phyloP scores from a whole-genome alignment of 1,284 basidiomycete species.

The Earliella scabrosa region DNA sequence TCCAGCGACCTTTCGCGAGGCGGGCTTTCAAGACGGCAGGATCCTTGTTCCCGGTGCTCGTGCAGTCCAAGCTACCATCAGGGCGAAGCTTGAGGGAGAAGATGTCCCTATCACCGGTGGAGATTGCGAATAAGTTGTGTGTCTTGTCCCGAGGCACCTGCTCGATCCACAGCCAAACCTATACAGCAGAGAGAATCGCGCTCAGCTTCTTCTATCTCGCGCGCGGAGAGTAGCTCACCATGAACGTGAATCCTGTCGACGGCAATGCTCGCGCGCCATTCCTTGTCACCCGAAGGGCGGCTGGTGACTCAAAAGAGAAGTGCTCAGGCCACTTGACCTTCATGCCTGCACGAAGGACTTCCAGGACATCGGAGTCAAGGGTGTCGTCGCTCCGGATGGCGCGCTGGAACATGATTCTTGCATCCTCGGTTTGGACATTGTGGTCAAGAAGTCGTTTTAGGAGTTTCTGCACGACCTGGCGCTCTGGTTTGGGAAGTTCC shows the following conservation, averaged over 20 bases:
- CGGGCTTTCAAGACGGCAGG: conserved; percentile 48
- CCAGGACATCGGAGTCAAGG: conserved; percentile 66
- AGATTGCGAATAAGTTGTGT: conserved; percentile 52
- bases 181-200: neutral
- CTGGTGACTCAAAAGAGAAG: conserved; percentile 63
- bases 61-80: conserved; percentile 60
- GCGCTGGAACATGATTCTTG: conserved; percentile 62
- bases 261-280: conserved; percentile 54
- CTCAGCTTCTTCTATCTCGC: neutral
- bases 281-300: conserved; percentile 51
- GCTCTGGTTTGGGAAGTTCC: conserved; percentile 47
- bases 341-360: conserved; percentile 68
- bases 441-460: conserved; percentile 69
- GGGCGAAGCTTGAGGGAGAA: conserved; percentile 53
- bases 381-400: conserved; percentile 44
- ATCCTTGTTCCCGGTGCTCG: conserved; percentile 46
- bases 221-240: conserved; percentile 44
- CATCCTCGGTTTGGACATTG: conserved; percentile 65
- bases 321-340: conserved; percentile 77
- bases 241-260: conserved; percentile 65
- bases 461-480: conserved; percentile 60
- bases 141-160: conserved; percentile 47
- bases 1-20: conserved; percentile 63
- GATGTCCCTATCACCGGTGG: conserved; percentile 38
- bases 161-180: conserved; percentile 77